Percentiles rank a stretch among this genome's conserved stretches.
phyloP scores from a whole-genome alignment of 2,329 filamentous ascomycete species.

The Drechmeria coniospora region DNA sequence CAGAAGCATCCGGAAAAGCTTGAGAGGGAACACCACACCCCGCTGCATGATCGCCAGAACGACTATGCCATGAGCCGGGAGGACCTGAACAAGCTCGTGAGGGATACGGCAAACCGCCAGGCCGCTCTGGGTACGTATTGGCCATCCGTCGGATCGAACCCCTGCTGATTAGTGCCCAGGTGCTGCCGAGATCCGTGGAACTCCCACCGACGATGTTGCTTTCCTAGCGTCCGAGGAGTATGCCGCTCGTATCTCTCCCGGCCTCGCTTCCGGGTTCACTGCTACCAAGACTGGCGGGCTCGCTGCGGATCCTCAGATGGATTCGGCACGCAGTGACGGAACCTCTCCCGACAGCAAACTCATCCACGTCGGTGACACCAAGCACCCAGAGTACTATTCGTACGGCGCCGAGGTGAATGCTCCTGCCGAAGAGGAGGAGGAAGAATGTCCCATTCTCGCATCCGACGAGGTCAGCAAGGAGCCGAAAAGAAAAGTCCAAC shows the following conservation, averaged over 20 bases:
- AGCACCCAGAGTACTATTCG: constrained; percentile 21
- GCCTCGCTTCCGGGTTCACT: constrained; percentile 28
- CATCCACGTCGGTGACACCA: constrained; percentile 60
- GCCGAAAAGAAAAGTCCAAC: constrained; percentile 49
- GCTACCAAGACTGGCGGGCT: no score
- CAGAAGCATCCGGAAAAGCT: constrained; percentile 75
- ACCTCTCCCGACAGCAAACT: constrained; percentile 30
- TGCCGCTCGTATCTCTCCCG: constrained; percentile 57
- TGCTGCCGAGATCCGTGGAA: constrained; percentile 47
- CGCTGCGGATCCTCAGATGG: constrained; percentile 17
- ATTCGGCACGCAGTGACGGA: constrained; percentile 12
- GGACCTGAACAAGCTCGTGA: constrained; percentile 80
- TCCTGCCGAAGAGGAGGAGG: constrained; percentile 42
- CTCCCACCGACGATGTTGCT: constrained; percentile 80
- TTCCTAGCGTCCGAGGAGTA: constrained; percentile 81
- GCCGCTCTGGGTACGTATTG: constrained; percentile 20
- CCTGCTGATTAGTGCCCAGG: constrained; percentile 31
- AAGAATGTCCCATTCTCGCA: constrained; percentile 70
- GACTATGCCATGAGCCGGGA: constrained; percentile 82
- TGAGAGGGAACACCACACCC: constrained; percentile 53
- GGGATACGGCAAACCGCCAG: constrained; percentile 46
- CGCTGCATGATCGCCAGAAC: constrained; percentile 38
- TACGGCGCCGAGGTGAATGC: constrained; percentile 26
- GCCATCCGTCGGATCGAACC: neutral
- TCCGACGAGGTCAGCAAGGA: constrained; percentile 74